phyloP scores from a whole-genome alignment of 495 filamentous ascomycete species.

The Penicillium daleae region DNA sequence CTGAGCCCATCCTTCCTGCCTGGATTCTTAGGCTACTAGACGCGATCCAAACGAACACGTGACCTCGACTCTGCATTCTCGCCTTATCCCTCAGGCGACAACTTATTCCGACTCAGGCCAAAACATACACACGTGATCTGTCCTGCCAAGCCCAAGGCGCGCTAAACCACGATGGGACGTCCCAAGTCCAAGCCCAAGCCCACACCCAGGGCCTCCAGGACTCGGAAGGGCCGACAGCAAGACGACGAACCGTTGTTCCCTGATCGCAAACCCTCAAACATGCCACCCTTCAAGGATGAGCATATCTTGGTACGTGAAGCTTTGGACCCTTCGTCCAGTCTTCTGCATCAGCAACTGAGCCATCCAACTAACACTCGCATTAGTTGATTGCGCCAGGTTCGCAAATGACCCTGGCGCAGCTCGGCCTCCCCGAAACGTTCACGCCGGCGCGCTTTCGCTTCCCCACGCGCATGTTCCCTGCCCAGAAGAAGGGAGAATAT shows the following conservation, averaged over 20 bases:
- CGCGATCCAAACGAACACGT: neutral
- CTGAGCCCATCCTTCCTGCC: neutral
- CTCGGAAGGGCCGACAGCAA: neutral
- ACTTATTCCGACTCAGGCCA: neutral
- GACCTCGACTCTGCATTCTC: neutral
- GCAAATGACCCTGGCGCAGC: constrained; percentile 89
- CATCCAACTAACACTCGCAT: neutral
- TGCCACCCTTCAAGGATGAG: constrained; percentile 80
- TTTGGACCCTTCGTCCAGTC: neutral
- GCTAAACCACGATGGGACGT: constrained; percentile 26
- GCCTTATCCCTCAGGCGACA: neutral
- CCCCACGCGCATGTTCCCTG: constrained; percentile 91
- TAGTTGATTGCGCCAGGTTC: constrained; percentile 88
- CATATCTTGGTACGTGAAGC: constrained; percentile 63
- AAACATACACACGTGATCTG: constrained; percentile 17
- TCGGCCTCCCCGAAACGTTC: constrained; percentile 88
- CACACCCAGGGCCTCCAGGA: neutral
- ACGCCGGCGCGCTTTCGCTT: constrained; percentile 81
- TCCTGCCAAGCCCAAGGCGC: neutral
- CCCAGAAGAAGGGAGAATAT: constrained; percentile 76
- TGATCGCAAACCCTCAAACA: constrained; percentile 32
- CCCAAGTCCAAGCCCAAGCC: neutral
- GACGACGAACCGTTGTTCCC: constrained; percentile 1
- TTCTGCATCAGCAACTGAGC: neutral
- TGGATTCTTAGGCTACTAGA: neutral